Base-by-base conservation (phyloP, 2,329 filamentous ascomycete genomes). In the Penicillium fuscoglaucum region DNA sequence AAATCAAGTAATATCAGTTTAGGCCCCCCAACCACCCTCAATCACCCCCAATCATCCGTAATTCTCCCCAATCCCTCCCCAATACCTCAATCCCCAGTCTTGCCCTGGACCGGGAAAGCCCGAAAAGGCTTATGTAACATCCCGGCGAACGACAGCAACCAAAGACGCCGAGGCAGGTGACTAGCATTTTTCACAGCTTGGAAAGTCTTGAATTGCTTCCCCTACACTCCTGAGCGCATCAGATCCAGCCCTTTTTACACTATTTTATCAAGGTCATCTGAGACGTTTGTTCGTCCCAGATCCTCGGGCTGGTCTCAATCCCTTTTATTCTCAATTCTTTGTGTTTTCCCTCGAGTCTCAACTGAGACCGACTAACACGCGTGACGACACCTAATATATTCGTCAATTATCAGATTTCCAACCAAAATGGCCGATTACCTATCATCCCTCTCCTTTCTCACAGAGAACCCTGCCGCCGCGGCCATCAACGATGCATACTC, bases 401-500 rank as follows among this genome's bases (percentile, higher is more conserved):
- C 33, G 40, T 61, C 58, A 31, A 58, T 48, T 54, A 58, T 57
- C 53, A 61, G 54, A 66, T 61, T 52, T 48, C 43, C 43, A 50
- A 57, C 62, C 68, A 72, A 65, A 63, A 80, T 79, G 77, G 70
- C 76, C 62, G 77, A 80, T 60, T 63, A 70, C 55, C 65, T 73
- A 61, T 75, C 75, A 64, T 82, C 83, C 66, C 80, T 86, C 69
- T 85, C 86, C 70, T 85, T 91, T 68, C 74, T 96, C 66, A 82
- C 85, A 70, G 84, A 88, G 71, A 96, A 96, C 76, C 85, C 90
- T 60, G 78, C 95, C 70, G 81, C 87, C 56, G 81, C 82, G 65
- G 82, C 85, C 65, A 73, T 96, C 68, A 84, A 86, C 76, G 90
- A 96, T 83, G 87, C 87, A 77, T 89, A 95, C 79, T 84, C 83